phyloP scores from a whole-genome alignment of 164 flowering plant species.

The Akebia trifoliata region DNA sequence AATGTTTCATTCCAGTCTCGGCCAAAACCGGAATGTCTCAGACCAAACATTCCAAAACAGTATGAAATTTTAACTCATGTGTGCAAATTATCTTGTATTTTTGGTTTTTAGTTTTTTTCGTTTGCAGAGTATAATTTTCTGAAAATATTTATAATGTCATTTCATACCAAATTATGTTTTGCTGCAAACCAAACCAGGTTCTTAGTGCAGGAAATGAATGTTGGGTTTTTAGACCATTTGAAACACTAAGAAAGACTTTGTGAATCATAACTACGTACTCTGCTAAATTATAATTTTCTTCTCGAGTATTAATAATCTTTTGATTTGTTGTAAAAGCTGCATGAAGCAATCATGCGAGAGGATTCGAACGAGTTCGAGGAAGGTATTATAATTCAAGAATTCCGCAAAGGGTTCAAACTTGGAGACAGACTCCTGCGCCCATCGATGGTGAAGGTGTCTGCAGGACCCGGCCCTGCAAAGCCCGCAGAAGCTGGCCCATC shows the following conservation, averaged over 20 bases:
- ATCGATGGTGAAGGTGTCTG: conserved; percentile 92
- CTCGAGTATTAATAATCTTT: background rate
- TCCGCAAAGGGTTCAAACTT: conserved; percentile 74
- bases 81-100: too few species aligned
- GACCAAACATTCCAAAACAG: too few species aligned
- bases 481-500: conserved; percentile 22
- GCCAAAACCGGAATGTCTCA: too few species aligned
- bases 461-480: conserved; percentile 85
- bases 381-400: conserved; percentile 62
- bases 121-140: too few species aligned
- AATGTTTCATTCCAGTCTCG: too few species aligned
- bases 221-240: too few species aligned
- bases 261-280: background rate
- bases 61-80: too few species aligned
- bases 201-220: too few species aligned
- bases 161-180: too few species aligned
- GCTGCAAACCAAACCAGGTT: too few species aligned
- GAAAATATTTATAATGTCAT: too few species aligned
- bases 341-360: conserved; percentile 92
- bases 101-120: too few species aligned
- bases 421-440: conserved; percentile 85
- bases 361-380: conserved; percentile 75
- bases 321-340: conserved; percentile 41
- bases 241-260: background rate
- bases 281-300: background rate